A percentile compares a stretch with the other conserved stretches of the same genome.
These are phyloP conservation scores for Mycena albidolilacea DNA, from an alignment of 768 basidiomycete species.

Conservation along the genomic window DNA sequence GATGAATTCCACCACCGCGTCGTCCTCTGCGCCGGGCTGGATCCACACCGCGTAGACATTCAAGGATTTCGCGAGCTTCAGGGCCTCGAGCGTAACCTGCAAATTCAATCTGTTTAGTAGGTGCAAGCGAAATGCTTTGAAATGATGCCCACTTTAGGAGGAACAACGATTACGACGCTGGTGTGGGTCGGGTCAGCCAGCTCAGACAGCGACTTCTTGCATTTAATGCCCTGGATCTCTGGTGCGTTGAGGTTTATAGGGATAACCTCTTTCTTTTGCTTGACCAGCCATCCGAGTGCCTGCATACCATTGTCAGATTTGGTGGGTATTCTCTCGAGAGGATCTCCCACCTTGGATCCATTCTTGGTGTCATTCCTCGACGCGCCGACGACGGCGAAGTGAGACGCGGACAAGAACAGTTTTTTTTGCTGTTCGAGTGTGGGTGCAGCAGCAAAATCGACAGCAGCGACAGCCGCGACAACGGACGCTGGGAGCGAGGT, in stretches of 20 bases:
- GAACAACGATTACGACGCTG: conserved; percentile 68
- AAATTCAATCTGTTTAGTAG: not conserved
- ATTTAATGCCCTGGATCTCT: conserved; percentile 61
- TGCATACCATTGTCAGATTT: conserved; percentile 37
- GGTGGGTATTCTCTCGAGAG: not conserved
- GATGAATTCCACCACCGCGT: conserved; percentile 62
- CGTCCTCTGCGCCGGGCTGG: conserved; percentile 74
- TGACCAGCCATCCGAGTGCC: conserved; percentile 70
- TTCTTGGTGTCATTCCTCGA: conserved; percentile 65
- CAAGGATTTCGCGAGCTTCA: conserved; percentile 63
- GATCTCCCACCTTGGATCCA: conserved; percentile 23
- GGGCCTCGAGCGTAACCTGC: conserved; percentile 64
- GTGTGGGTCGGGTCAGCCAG: conserved; percentile 63
- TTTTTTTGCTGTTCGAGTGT: conserved; percentile 20
- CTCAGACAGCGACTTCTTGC: conserved; percentile 56
- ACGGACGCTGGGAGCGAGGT: not conserved
- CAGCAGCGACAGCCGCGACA: not conserved
- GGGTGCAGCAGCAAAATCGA: not conserved
- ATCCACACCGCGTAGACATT: conserved; percentile 72
- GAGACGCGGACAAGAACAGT: conserved; percentile 59
- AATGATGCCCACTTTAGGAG: conserved; percentile 55
- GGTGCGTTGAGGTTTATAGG: conserved; percentile 64
- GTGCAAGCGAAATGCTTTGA: not conserved
- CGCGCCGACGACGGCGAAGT: conserved; percentile 72
- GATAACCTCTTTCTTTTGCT: conserved; percentile 59